phyloP scores from a whole-genome alignment of 78 protist genomes.

The Dictyostelium intermedium region DNA sequence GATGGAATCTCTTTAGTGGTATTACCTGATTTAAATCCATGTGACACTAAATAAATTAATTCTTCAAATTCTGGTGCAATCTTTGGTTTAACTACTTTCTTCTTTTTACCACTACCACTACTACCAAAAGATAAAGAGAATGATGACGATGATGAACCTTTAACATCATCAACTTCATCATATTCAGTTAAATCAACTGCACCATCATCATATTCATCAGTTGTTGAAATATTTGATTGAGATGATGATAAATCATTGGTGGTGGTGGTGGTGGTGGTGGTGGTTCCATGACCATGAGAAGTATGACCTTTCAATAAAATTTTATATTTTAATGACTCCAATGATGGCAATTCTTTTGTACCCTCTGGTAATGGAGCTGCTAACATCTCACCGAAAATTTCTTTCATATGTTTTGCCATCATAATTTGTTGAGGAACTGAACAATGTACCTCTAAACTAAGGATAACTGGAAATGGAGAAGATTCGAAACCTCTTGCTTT shows the following conservation, averaged over 20 bases:
- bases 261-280: not conserved
- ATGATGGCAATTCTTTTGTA: slow-evolving; percentile 13
- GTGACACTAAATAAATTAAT: slow-evolving; percentile 11
- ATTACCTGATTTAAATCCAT: not conserved
- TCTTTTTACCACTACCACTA: not conserved
- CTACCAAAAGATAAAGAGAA: not conserved
- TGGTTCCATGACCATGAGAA: not conserved
- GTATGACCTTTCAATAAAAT: slow-evolving; percentile 48
- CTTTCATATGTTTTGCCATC: slow-evolving; percentile 60
- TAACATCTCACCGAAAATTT: slow-evolving; percentile 48
- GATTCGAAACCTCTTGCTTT: slow-evolving; percentile 71
- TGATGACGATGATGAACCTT: not conserved
- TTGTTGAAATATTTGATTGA: not conserved
- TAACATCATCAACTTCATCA: not conserved
- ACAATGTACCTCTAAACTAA: slow-evolving; percentile 89
- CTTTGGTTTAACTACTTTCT: not conserved
- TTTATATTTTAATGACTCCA: slow-evolving; percentile 39
- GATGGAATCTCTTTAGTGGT: not conserved
- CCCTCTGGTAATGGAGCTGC: not conserved
- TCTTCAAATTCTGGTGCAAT: slow-evolving; percentile 35
- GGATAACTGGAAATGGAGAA: slow-evolving; percentile 90
- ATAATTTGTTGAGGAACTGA: slow-evolving; percentile 51
- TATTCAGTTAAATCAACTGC: not conserved
- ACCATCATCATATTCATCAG: not conserved
- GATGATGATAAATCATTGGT: not conserved